These are phyloP conservation scores for Martensiomyces pterosporus DNA, from an alignment of 192 early-diverging fungal genomes.

Conservation along the genomic window DNA sequence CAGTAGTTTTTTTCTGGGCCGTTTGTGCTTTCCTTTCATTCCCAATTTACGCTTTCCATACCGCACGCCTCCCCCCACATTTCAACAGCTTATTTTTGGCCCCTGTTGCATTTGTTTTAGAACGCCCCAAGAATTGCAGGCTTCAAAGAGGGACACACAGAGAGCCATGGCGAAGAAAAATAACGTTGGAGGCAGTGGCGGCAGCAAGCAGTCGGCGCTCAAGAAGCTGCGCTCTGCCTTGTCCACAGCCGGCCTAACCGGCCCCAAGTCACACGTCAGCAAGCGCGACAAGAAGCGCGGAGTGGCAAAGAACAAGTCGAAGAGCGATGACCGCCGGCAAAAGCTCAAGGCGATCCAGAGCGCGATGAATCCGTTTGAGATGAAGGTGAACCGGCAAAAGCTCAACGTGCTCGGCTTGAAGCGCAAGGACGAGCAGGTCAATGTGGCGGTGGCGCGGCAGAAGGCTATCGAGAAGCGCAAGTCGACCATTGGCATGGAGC, in stretches of 20 bases:
- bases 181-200: too few species aligned
- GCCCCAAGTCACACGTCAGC: slow-evolving; percentile 57
- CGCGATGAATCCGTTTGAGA: slow-evolving; percentile 85
- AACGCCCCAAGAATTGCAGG: too few species aligned
- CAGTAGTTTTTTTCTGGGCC: too few species aligned
- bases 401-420: slow-evolving; percentile 80
- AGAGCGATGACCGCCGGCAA: slow-evolving; percentile 25
- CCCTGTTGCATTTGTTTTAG: too few species aligned
- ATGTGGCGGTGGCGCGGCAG: slow-evolving; percentile 76
- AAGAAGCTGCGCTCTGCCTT: slow-evolving; percentile 77
- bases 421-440: slow-evolving; percentile 76
- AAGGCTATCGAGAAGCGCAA: slow-evolving; percentile 82
- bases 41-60: too few species aligned
- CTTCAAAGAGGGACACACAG: too few species aligned
- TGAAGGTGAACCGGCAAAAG: slow-evolving; percentile 75
- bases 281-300: slow-evolving; percentile 69
- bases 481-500: slow-evolving; percentile 77
- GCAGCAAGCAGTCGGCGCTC: slow-evolving; percentile 62
- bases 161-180: too few species aligned
- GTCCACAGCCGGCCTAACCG: slow-evolving; percentile 75
- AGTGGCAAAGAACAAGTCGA: slow-evolving; percentile 45
- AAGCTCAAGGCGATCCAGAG: slow-evolving; percentile 42
- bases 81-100: too few species aligned
- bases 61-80: too few species aligned
- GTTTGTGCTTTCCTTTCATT: too few species aligned